Evolutionary conservation across 1,284 basidiomycete species (phyloP), one percentile per base, ranked within the genome.

Genomic region (Entoloma clypeatum): DNA sequence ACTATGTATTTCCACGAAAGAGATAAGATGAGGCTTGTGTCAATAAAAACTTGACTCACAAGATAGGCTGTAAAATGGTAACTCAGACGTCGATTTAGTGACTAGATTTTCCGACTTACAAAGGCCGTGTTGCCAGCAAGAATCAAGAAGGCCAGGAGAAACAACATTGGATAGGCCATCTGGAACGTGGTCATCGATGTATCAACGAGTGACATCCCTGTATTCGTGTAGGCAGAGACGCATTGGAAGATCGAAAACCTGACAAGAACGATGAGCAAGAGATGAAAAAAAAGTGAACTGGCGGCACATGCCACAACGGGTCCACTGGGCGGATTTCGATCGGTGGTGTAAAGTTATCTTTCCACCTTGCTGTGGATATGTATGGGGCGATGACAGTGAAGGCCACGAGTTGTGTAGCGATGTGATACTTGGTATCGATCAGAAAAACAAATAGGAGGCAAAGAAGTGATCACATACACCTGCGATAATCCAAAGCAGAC

Each of bases 121-220:
- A 89, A 95, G 29, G 79, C 86, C 19, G 93, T 96, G 58, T 97
- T 97, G 5, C 94, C 94, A 34, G 90, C 89, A 32, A 97, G 61
- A 48, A 97, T 60, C 14, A 92, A 69, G 29, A 92, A 62, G 5
- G 73, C 68, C 71, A 85, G 65, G 18, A 72, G 62, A 18, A 88
- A 51, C 28, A 92, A 78, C 75, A 92, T 81, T 6, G 83, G 77
- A 60, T 93, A 96, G 13, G 91, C 92, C 19, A 60, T 72, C 57
- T 92, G 87, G 61, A 95, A 93, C 0, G 90, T 87, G 1, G 93
- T 48, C 86, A 97, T 88, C 16, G 89, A 93, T 47, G 77, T 71
- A 63, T 97, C 94, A n/a, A 89, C 81, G 11, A 97, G 73, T 19
- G 89, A 92, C 65, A 77, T 81, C 31, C 95, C 95, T 1, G 88